Evolutionary conservation across 768 basidiomycete species (phyloP), one percentile per base, ranked within the genome.

Genomic region (Leccinum incarnatum): DNA sequence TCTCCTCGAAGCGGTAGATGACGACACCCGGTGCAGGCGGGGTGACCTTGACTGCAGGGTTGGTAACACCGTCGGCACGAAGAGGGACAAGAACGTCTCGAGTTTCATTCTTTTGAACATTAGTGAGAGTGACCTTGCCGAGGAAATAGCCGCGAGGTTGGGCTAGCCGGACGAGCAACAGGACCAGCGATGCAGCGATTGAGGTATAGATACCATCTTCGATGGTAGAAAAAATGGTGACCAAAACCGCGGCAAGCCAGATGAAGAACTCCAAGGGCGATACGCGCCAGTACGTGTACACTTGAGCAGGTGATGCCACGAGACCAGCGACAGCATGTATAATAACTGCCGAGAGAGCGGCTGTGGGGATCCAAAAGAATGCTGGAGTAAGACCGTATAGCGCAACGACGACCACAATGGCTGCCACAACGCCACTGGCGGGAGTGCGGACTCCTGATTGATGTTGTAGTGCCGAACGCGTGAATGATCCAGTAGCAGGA

Each of bases 401-500:
- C 0, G 97, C 94, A 58, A 98, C 88, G 57, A 98, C 81, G 64
- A 98, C 96, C 48, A 95, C 87, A 37, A 96, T 72, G 27, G 92
- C 88, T 21, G 93, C 89, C 64, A 90, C 70, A 58, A 95, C 80
- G 57, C 97, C 97, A 11, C 91, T 94, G 10, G 88, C 80, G 8
- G 97, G 97, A 2, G 97, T 98, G 54, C 96, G 85, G n/a, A 98
- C 96, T 51, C 97, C 97, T 0, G 93, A 95, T 74, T 96, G 98
- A 30, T 91, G 86, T 75, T 97, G 95, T 69, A 99, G 79, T 2
- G 97, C 97, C 3, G 95, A 91, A n/a, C 97, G 91, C 40, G 95
- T 97, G 83, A 99, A 99, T 1, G 95, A 98, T 2, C 97, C 97
- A 12, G 97, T 99, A 0, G 96, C 93, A 9, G 97, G 95, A 72